Evolutionary conservation across 148 eudicot genomes (phyloP), one percentile per base, ranked within the genome.

Genomic region (Cornus florida): DNA sequence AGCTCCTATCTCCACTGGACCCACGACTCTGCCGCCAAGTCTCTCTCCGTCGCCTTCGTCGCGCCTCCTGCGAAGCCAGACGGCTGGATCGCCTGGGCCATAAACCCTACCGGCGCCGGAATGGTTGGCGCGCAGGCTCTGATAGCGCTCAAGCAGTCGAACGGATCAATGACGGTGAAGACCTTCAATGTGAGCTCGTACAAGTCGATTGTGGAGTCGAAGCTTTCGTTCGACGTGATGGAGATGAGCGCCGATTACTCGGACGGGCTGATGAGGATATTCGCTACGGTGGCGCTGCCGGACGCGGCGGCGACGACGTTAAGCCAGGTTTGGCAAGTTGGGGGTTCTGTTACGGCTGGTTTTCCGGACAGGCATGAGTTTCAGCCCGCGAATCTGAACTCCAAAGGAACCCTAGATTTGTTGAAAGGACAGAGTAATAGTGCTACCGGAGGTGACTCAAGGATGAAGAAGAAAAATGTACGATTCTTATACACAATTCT

Each of bases 71-170:
- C 90, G 1, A 39, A 78, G 3, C 39, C 91, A 28, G 19, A 53
- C 38, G 98, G 98, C 0, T 94, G 95, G 93, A 84, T 94, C 39
- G 83, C 97, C 1, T 94, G 94, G 97, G 98, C 92, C 10, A 77
- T 92, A 6, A 94, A 94, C 86, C 97, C 98, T 3, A 83, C 86
- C 7, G 82, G 76, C 2, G 23, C 85, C 28, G 92, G 91, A 22
- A 94, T 94, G 97, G 74, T 20, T 4, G 98, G 98, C 0, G 57
- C 95, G 0, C 95, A 90, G 57, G 82, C 97, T 0, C 68, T 94
- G 5, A 10, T 92, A 14, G 98, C 93, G 2, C 86, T 74, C 71
- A 87, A 80, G 33, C 75, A 80, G 12, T n/a, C 88, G 0, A 72
- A 83, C 20, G 92, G 90, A 0, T 56, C 87, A 5, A 75, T 91